Base-by-base conservation (phyloP, 2,329 filamentous ascomycete species). In the Alternaria burnsii region DNA sequence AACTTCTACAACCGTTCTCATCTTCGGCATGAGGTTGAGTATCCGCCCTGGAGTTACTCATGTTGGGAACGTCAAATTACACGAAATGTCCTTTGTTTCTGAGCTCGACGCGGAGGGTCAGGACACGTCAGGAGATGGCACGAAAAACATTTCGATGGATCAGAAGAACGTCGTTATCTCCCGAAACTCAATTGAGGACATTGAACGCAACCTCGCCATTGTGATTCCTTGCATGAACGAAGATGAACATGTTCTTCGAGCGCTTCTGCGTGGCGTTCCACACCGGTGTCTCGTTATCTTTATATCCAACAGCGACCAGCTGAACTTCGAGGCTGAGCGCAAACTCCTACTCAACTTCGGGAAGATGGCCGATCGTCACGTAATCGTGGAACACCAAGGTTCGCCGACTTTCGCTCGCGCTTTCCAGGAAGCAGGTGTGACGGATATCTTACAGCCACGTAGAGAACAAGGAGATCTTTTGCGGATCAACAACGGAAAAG, bases 181-280 rank as follows among this genome's bases (percentile, higher is more conserved):
- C 6, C 57, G 57, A 34, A 11, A 52, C 7, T 57, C 55, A 7
- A 32, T 66, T 7, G 16, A 51, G 18, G 42, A 16, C 3, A 55
- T 65, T 30, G 63, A 68, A 42, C 16, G 30, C 4, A 42, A 65
- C 18, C 63, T 66, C 9, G 63, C 66, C 1, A 65, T 68, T 7
- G 18, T 65, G 5, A 36, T 68, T 24, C 61, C 66, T 10, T 65
- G 63, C 36, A 68, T 66, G 61, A 57, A 68, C 36, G 63, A 68
- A 51, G 61, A 65, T 2, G 46, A 43, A 14, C 30, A n/a, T 6
- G 58, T 65, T 16, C 56, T 68, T 22, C 52, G 65, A 12, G 63
- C 59, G 18, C 61, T 68, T n/a, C 52, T 68, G 6, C 52, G 50
- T 11, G 66, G 66, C n/a, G 46, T 68, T 10, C 66, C 66, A 12